Evolutionary conservation across 2,329 filamentous ascomycete species (phyloP), one percentile per base, ranked within the genome.

Genomic region (Fusarium annulatum): DNA sequence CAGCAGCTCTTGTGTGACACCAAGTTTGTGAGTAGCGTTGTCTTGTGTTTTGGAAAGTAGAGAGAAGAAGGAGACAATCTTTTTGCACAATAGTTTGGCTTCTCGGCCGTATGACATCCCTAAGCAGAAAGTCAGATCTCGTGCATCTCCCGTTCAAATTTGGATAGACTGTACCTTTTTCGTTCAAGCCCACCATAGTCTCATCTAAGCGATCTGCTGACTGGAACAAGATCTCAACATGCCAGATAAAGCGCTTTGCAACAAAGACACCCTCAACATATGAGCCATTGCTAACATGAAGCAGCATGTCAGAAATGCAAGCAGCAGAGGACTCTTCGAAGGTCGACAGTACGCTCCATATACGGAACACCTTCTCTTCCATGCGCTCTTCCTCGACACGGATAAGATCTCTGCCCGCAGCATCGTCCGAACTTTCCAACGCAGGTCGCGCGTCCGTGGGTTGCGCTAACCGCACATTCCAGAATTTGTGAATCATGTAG

Each of bases 401-500:
- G 55, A 99, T 94, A 21, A 88, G 86, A 58, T 94, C 91, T 59
- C 95, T 92, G 71, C 92, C 89, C 71, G 92, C 90, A 52, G 84
- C 81, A 61, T 90, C 87, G 60, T 86, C 85, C 16, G 82, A 80
- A 59, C 87, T 78, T 34, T 74, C 36, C n/a, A 83, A 80, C 26
- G 82, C 73, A 36, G 82, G 83, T 64, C 87, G 84, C 41, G 86
- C 79, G 64, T 91, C 87, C 45, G 88, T 87, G 16, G 89, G 86
- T 33, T 91, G 88, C 16, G 91, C 90, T 42, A 99, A 86, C 58
- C 96, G 92, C 67, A 99, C 96, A 80, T 98, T 99, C 96, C 96
- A 99, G 83, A 98, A 99, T 80, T 99, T 99, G 85, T 99, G 96
- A 72, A 99, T 99, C 96, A 99, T 99, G 84, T 99, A 99, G 83